Percentiles rank a stretch among this genome's conserved stretches.
Evolutionary conservation across 441 rosid genomes (phyloP).

Genomic region (Gossypium davidsonii): DNA sequence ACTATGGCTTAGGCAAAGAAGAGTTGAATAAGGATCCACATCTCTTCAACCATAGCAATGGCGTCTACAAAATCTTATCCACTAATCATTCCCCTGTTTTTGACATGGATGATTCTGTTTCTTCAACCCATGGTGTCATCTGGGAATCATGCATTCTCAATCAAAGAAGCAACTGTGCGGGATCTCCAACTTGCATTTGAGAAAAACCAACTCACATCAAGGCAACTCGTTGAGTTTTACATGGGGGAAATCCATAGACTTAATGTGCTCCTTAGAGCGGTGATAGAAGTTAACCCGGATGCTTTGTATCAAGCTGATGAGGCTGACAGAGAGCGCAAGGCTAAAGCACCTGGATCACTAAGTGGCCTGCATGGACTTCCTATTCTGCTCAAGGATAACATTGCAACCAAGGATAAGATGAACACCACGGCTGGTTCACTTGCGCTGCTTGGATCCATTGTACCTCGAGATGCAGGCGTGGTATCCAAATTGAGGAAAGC

Average conservation of each 20-base stretch:
- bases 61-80: neutral
- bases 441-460: slow-evolving; percentile 38
- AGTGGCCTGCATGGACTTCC: slow-evolving; percentile 45
- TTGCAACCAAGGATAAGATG: slow-evolving; percentile 48
- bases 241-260: slow-evolving; percentile 30
- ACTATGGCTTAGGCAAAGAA: too few species aligned
- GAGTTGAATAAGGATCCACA: too few species aligned
- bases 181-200: slow-evolving; percentile 47
- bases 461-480: slow-evolving; percentile 43
- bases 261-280: slow-evolving; percentile 21
- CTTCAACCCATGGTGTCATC: neutral
- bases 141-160: slow-evolving; percentile 17
- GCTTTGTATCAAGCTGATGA: slow-evolving; percentile 20
- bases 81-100: slow-evolving; percentile 5
- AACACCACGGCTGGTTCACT: slow-evolving; percentile 53
- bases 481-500: slow-evolving; percentile 37
- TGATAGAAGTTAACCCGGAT: slow-evolving; percentile 34
- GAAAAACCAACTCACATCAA: slow-evolving; percentile 44
- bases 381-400: slow-evolving; percentile 45
- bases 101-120: neutral
- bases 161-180: slow-evolving; percentile 46
- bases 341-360: slow-evolving; percentile 6
- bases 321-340: slow-evolving; percentile 26
- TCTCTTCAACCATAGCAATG: neutral
- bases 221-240: slow-evolving; percentile 51